A percentile compares a stretch with the other conserved stretches of the same genome.
These are phyloP conservation scores for Ogataea zsoltii DNA, from an alignment of 805 yeast species.

Conservation along the genomic window DNA sequence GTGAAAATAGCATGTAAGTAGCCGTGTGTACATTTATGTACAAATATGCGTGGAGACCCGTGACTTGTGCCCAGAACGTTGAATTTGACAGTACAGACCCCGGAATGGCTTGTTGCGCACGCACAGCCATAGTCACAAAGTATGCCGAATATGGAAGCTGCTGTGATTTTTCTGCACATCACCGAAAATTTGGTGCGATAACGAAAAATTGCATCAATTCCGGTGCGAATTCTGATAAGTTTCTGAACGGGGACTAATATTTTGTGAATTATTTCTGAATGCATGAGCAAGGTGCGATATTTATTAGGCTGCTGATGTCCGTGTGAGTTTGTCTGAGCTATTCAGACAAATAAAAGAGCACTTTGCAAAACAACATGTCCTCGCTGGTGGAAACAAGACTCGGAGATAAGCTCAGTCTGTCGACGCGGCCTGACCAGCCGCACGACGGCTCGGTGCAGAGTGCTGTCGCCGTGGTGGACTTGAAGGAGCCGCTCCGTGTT, in stretches of 20 bases:
- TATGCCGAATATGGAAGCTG: conserved; percentile 1
- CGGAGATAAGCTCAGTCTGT: not conserved
- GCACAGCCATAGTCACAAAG: not conserved
- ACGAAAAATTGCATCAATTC: not conserved
- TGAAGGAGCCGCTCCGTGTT: conserved; percentile 25
- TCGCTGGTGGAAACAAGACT: conserved; percentile 2
- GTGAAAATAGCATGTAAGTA: too few species aligned
- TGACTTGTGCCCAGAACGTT: too few species aligned
- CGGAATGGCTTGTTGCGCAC: too few species aligned
- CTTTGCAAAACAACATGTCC: not conserved
- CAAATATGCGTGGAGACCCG: too few species aligned
- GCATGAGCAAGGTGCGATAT: too few species aligned
- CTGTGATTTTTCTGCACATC: not conserved
- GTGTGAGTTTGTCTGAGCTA: not conserved
- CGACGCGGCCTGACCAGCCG: not conserved
- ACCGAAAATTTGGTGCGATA: not conserved
- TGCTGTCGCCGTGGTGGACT: conserved; percentile 24
- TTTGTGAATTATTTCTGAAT: too few species aligned
- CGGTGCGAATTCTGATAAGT: not conserved
- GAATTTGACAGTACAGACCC: too few species aligned
- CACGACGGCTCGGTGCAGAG: conserved; percentile 14
- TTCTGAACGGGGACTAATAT: not conserved
- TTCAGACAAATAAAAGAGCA: too few species aligned
- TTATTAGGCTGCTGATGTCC: not conserved
- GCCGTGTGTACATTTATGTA: too few species aligned